A percentile compares a stretch with the other conserved stretches of the same genome.
These are phyloP conservation scores for Picea sitchensis DNA, from an alignment of 75 land plant genomes.

Conservation along the genomic window DNA sequence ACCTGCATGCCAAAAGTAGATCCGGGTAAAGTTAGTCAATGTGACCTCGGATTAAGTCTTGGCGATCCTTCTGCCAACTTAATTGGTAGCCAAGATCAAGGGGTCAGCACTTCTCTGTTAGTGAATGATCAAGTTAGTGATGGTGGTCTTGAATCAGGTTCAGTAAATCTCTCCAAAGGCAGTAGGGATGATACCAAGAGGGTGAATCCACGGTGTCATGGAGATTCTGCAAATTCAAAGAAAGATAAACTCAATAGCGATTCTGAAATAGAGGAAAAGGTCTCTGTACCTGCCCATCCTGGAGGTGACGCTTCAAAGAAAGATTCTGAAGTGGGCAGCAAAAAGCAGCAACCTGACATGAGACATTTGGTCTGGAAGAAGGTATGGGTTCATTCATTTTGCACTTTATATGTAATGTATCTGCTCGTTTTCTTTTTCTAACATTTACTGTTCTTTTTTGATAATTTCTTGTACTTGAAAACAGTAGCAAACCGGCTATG, in stretches of 20 bases:
- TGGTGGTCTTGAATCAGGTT: background rate
- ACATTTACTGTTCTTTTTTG: background rate
- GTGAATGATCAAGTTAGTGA: background rate
- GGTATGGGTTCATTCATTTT: background rate
- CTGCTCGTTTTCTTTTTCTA: background rate
- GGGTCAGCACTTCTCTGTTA: background rate
- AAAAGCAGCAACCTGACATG: background rate
- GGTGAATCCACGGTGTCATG: background rate
- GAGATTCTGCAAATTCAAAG: background rate
- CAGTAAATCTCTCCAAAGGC: background rate
- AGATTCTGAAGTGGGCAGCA: background rate
- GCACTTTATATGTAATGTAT: background rate
- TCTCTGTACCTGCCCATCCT: background rate
- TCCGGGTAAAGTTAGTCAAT: background rate
- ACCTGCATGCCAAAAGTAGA: background rate
- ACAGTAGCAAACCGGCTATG: too few relatives aligned
- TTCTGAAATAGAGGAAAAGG: background rate
- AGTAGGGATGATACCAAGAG: background rate
- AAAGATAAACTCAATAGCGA: background rate
- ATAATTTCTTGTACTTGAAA: too few relatives aligned
- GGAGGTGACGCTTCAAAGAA: slow-evolving; percentile 4
- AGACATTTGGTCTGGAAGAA: slow-evolving; percentile 1
- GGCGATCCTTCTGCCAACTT: background rate
- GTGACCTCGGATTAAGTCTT: background rate
- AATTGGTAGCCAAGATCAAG: background rate